These are phyloP conservation scores for Didymella segeticola DNA, from an alignment of 2,329 filamentous ascomycete species.

Conservation along the genomic window DNA sequence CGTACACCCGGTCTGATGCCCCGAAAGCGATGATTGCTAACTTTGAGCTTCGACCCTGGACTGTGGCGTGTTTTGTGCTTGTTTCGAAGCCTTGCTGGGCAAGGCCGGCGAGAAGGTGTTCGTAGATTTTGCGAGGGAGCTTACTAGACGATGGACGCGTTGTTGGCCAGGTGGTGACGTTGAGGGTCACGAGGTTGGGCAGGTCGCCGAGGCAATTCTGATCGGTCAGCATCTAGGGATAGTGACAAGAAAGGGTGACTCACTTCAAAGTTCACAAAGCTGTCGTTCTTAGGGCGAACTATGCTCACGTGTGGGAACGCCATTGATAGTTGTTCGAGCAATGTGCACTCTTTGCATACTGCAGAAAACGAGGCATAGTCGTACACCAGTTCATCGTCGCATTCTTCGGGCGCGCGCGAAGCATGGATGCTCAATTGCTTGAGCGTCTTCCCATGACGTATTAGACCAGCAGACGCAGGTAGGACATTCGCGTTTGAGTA, in stretches of 20 bases:
- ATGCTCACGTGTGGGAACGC: constrained; percentile 56
- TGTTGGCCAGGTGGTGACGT: constrained; percentile 58
- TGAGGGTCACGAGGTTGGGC: constrained; percentile 52
- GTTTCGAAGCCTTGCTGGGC: constrained; percentile 49
- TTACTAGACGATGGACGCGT: constrained; percentile 51
- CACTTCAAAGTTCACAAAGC: constrained; percentile 54
- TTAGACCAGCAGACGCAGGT: constrained; percentile 53
- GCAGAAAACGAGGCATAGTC: constrained; percentile 53
- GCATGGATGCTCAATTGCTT: constrained; percentile 55
- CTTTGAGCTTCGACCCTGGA: constrained; percentile 41
- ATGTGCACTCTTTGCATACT: constrained; percentile 54
- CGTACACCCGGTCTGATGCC: constrained; percentile 55
- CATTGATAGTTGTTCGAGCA: constrained; percentile 55
- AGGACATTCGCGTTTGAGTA: constrained; percentile 51
- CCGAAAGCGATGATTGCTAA: constrained; percentile 57
- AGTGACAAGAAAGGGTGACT: neutral
- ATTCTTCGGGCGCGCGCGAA: constrained; percentile 43
- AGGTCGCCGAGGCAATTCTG: constrained; percentile 49
- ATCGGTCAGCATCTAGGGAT: neutral
- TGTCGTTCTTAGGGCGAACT: constrained; percentile 49
- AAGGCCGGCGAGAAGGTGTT: constrained; percentile 52
- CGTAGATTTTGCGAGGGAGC: constrained; percentile 54
- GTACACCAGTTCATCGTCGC: constrained; percentile 54
- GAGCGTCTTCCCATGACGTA: constrained; percentile 55
- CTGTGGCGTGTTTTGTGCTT: constrained; percentile 34